These are phyloP conservation scores for Aspergillus novoparasiticus DNA, from an alignment of 2,329 filamentous ascomycete genomes.

Conservation along the genomic window DNA sequence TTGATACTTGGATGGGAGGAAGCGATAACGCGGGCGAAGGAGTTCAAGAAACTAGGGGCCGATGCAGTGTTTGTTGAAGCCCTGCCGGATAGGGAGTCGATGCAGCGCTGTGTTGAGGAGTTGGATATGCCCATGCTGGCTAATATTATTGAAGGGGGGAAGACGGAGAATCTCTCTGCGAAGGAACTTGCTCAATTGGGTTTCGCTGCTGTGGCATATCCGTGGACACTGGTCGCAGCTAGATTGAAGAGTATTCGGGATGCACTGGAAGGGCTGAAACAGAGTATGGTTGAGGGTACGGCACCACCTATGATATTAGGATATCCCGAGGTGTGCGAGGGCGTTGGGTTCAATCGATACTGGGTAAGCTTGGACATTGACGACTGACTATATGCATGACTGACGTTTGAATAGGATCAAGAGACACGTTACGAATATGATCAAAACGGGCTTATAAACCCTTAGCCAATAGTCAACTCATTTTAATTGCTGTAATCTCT, in stretches of 20 bases:
- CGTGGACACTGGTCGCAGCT: constrained; percentile 50
- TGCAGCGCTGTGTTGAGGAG: constrained; percentile 40
- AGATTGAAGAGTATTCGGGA: constrained; percentile 44
- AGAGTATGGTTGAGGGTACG: constrained; percentile 41
- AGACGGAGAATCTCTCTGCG: constrained; percentile 45
- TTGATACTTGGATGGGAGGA: constrained; percentile 47
- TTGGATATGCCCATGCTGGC: constrained; percentile 45
- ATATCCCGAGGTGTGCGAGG: constrained; percentile 49
- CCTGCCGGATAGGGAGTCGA: constrained; percentile 46
- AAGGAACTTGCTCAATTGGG: constrained; percentile 44
- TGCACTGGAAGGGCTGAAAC: constrained; percentile 42
- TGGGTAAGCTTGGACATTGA: constrained; percentile 15
- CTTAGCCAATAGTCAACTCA: not conserved
- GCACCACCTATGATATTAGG: constrained; percentile 46
- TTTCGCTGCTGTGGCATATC: constrained; percentile 47
- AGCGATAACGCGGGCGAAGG: constrained; percentile 40
- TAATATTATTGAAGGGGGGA: constrained; percentile 50
- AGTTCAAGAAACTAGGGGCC: constrained; percentile 46
- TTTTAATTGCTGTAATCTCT: too few species aligned
- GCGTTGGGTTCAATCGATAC: constrained; percentile 51
- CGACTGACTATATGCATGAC: too few species aligned
- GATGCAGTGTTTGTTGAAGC: constrained; percentile 52
- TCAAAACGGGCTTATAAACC: not conserved
- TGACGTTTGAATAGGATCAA: not conserved
- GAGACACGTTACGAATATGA: not conserved